Conservation (phyloP, 805 yeast species). For the Cyberlindnera subsufficiens region DNA sequence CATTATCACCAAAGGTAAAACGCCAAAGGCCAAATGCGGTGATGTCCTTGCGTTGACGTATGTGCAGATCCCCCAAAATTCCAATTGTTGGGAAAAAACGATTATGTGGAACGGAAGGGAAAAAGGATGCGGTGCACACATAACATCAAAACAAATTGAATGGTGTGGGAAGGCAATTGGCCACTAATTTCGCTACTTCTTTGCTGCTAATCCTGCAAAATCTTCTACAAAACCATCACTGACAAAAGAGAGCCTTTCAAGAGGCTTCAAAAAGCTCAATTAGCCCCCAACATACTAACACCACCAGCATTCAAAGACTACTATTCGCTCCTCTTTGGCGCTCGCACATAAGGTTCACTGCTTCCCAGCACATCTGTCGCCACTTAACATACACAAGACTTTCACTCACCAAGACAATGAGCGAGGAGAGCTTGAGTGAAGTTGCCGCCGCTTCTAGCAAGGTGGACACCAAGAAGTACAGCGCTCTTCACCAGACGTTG, state of each 20-base stretch:
- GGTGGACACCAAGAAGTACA: constrained; percentile 26
- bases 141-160: neutral
- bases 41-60: neutral
- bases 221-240: neutral
- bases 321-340: constrained; percentile 8
- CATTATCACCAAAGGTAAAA: no score
- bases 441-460: constrained; percentile 25
- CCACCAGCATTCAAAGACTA: constrained; percentile 15
- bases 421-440: constrained; percentile 36
- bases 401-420: constrained; percentile 22
- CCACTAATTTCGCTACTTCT: no score
- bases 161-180: no score
- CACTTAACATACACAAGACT: neutral
- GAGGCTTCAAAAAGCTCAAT: neutral
- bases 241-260: neutral
- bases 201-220: no score
- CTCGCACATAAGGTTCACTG: neutral
- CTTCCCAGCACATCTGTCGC: neutral
- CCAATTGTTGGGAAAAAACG: neutral
- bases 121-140: neutral
- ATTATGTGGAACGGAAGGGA: neutral
- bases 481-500: constrained; percentile 34
- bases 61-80: neutral
- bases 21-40: no score
- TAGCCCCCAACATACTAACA: constrained; percentile 1